phyloP scores from a whole-genome alignment of 2,329 filamentous ascomycete species.

The Dryadomyces sulphureus region DNA sequence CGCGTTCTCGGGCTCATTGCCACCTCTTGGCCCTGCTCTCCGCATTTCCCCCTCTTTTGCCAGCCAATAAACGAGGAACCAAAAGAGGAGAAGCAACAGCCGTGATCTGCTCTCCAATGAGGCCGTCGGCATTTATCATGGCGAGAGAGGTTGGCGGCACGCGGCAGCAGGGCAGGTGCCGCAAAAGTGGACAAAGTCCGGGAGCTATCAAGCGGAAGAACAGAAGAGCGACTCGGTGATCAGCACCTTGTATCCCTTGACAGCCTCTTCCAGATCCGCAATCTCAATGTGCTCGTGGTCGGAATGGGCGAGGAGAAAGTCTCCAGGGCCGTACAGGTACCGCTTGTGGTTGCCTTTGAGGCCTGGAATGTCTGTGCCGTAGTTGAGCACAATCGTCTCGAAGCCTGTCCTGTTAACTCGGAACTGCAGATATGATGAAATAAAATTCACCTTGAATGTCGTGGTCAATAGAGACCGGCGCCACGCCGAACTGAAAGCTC shows the following conservation, averaged over 20 bases:
- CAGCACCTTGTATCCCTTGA: neutral
- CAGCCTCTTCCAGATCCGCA: neutral
- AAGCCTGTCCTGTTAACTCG: no score
- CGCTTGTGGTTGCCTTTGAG: neutral
- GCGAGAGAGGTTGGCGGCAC: neutral
- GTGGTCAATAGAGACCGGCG: neutral
- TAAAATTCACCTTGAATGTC: neutral
- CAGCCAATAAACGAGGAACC: neutral
- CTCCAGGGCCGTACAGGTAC: slow-evolving; percentile 3
- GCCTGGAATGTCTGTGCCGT: slow-evolving; percentile 3
- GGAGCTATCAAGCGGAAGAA: neutral
- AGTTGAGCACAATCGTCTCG: slow-evolving; percentile 1
- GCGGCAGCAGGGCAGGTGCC: neutral
- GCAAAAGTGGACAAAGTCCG: neutral
- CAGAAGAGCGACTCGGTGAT: neutral
- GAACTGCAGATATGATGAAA: no score
- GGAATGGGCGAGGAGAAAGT: neutral
- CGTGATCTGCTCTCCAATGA: neutral
- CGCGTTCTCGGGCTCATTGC: neutral
- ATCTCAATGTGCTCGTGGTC: slow-evolving; percentile 3
- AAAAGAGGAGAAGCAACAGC: neutral
- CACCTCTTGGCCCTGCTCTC: neutral
- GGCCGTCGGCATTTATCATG: neutral
- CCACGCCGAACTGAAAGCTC: neutral
- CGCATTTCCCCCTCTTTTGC: neutral